phyloP scores from a whole-genome alignment of 495 filamentous ascomycete species.

The Usnea hakonensis region DNA sequence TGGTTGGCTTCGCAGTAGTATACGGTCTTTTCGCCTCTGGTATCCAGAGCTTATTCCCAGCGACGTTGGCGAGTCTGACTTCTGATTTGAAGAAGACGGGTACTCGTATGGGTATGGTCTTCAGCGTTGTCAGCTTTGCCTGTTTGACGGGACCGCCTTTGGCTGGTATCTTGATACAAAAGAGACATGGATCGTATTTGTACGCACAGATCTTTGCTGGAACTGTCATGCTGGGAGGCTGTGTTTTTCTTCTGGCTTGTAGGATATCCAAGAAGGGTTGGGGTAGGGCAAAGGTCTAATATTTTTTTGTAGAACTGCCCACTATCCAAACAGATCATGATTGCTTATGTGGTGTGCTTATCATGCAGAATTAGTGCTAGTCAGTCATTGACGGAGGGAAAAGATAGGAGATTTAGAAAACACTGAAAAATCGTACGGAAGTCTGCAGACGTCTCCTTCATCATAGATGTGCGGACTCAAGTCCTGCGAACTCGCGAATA shows the following conservation, averaged over 20 bases:
- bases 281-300: conserved; percentile 11
- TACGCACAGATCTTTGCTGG: conserved; percentile 50
- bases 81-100: conserved; percentile 55
- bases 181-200: conserved; percentile 37
- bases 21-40: conserved; percentile 50
- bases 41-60: conserved; percentile 54
- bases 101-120: conserved; percentile 63
- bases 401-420: not conserved
- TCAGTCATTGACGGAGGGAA: not conserved
- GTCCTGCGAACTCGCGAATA: no score
- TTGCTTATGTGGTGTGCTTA: not conserved
- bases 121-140: conserved; percentile 58
- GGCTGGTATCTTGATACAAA: conserved; percentile 47
- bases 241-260: conserved; percentile 10
- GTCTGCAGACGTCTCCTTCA: no score
- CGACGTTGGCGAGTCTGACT: conserved; percentile 47
- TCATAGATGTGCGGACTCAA: no score
- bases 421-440: no score
- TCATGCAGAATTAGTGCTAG: not conserved
- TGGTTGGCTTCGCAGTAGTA: conserved; percentile 52
- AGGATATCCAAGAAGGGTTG: conserved; percentile 13
- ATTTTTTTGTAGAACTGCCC: not conserved
- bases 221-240: conserved; percentile 14
- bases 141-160: conserved; percentile 62
- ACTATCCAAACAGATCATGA: no score